These are phyloP conservation scores for Verbena officinalis DNA, from an alignment of 257 asterid genomes.

Conservation along the genomic window DNA sequence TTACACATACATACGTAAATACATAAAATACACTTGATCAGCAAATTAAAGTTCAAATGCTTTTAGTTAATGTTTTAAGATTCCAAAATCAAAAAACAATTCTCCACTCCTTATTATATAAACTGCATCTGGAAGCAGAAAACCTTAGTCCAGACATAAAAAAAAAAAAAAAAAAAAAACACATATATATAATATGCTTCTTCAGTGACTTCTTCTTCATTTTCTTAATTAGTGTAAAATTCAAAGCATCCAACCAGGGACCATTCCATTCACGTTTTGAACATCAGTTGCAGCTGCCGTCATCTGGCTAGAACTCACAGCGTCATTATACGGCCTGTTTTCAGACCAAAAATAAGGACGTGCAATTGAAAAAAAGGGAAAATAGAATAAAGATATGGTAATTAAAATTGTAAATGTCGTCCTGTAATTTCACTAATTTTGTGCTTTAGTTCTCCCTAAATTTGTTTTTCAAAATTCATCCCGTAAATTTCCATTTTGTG, in stretches of 20 bases:
- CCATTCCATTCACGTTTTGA: constrained; percentile 60
- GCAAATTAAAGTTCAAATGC: not conserved
- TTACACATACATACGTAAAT: constrained; percentile 12
- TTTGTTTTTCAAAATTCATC: too few species aligned
- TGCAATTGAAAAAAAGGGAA: too few species aligned
- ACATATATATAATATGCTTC: too few species aligned
- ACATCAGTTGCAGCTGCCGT: constrained; percentile 63
- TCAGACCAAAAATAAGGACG: not conserved
- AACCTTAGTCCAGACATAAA: not conserved
- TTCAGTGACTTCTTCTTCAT: too few species aligned
- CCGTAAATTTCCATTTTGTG: too few species aligned
- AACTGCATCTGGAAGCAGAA: constrained; percentile 21
- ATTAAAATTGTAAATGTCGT: too few species aligned
- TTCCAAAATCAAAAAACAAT: constrained; percentile 8
- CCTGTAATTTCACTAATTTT: too few species aligned
- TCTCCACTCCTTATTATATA: constrained; percentile 26
- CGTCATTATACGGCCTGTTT: constrained; percentile 60
- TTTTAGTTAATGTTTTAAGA: not conserved
- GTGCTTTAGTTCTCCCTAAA: too few species aligned
- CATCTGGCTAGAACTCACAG: constrained; percentile 69
- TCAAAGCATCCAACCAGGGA: constrained; percentile 97
- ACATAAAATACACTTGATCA: too few species aligned
- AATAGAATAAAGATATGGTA: too few species aligned
- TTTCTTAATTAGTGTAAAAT: not conserved
- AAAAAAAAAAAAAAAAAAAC: not conserved